phyloP scores from a whole-genome alignment of 2,329 filamentous ascomycete species.

The Hymenoscyphus infarciens region DNA sequence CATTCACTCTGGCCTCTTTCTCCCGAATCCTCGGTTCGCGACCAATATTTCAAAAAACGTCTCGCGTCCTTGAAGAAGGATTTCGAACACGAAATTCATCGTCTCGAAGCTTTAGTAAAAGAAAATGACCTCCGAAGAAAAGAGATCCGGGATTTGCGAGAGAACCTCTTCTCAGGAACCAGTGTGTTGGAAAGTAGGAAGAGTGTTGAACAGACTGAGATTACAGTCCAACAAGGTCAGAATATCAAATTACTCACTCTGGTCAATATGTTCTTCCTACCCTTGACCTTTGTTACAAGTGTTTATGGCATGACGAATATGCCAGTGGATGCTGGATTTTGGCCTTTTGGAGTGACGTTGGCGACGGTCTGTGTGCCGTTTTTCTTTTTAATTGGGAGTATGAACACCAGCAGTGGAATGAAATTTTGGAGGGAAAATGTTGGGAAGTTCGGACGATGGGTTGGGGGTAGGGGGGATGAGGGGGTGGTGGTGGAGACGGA shows the following conservation, averaged over 20 bases:
- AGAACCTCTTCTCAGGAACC: conserved; percentile 62
- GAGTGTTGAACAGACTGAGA: conserved; percentile 52
- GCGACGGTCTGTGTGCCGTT: conserved; percentile 45
- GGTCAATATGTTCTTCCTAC: conserved; percentile 59
- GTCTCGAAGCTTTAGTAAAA: conserved; percentile 19
- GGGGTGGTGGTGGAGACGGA: neutral
- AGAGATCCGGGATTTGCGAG: conserved; percentile 54
- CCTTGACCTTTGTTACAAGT: conserved; percentile 58
- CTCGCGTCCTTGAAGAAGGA: conserved; percentile 47
- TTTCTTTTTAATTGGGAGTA: conserved; percentile 44
- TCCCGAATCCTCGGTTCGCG: conserved; percentile 43
- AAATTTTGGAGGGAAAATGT: conserved; percentile 29
- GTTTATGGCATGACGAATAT: conserved; percentile 54
- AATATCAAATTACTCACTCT: conserved; percentile 59
- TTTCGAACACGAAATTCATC: conserved; percentile 44
- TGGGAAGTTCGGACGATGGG: neutral
- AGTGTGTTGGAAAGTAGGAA: conserved; percentile 58
- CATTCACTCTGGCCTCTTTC: conserved; percentile 54
- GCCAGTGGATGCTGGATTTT: conserved; percentile 41
- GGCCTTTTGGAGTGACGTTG: conserved; percentile 41
- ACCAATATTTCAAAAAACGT: conserved; percentile 45
- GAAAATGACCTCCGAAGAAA: conserved; percentile 50
- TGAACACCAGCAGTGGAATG: conserved; percentile 40
- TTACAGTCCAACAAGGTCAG: conserved; percentile 54
- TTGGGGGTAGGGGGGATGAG: neutral